phyloP scores from a whole-genome alignment of 129 eudicot genomes.

The Helianthus annuus region DNA sequence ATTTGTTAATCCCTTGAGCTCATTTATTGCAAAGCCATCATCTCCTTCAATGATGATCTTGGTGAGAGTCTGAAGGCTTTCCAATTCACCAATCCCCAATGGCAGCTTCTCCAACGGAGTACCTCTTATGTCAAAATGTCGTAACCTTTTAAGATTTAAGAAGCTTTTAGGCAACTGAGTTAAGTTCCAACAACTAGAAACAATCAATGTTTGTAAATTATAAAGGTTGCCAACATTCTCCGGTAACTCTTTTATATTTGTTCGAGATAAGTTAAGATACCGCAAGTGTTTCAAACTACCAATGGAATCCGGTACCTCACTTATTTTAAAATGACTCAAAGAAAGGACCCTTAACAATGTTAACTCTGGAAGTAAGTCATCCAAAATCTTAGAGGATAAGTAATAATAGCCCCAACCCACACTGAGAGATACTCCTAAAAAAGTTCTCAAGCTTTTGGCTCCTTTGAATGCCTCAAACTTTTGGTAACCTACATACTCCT shows the following conservation, averaged over 20 bases:
- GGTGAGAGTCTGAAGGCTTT: constrained; percentile 7
- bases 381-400: constrained; percentile 13
- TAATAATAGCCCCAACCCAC: not conserved
- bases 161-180: constrained; percentile 12
- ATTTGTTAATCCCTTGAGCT: not conserved
- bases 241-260: constrained; percentile 3
- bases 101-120: constrained; percentile 4
- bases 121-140: not conserved
- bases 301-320: constrained; percentile 7
- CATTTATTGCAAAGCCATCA: not conserved
- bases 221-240: not conserved
- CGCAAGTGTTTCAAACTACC: constrained; percentile 13
- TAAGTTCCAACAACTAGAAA: not conserved
- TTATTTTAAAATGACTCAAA: constrained; percentile 14
- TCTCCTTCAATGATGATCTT: not conserved
- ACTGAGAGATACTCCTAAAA: not conserved
- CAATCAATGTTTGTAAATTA: constrained; percentile 9
- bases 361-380: not conserved
- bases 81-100: constrained; percentile 14
- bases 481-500: not conserved
- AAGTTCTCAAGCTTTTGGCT: not conserved
- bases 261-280: constrained; percentile 30
- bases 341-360: not conserved
- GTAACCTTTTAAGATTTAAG: constrained; percentile 2
- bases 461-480: not conserved